phyloP scores from a whole-genome alignment of 805 yeast species.

The Saturnispora galanensis region DNA sequence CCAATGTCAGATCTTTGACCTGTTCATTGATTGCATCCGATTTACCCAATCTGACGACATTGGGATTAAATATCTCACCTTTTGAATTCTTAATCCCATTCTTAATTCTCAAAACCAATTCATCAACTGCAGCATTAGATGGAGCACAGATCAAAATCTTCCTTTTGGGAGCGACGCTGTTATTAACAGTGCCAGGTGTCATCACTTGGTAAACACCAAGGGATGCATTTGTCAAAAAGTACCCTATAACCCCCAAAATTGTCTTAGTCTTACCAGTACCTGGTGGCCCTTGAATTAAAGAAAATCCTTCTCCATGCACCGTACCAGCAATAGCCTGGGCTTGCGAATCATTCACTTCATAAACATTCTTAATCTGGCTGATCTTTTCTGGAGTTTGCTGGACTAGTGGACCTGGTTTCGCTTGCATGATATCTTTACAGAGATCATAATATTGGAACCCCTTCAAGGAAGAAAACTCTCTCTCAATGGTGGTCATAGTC shows the following conservation, averaged over 20 bases:
- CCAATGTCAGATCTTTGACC: conserved; percentile 75
- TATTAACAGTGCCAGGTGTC: conserved; percentile 9
- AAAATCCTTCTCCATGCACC: conserved; percentile 59
- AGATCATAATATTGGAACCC: conserved; percentile 80
- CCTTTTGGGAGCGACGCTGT: conserved; percentile 21
- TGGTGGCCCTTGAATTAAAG: conserved; percentile 96
- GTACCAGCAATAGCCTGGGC: conserved; percentile 82
- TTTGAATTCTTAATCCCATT: conserved; percentile 52
- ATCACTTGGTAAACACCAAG: conserved; percentile 9
- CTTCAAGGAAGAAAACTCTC: conserved; percentile 78
- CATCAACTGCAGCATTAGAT: conserved; percentile 98
- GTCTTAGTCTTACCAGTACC: conserved; percentile 99
- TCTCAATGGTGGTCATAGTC: conserved; percentile 85
- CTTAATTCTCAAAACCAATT: conserved; percentile 72
- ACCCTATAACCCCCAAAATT: conserved; percentile 82
- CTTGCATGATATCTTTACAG: conserved; percentile 53
- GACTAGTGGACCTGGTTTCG: conserved; percentile 43
- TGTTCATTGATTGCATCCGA: conserved; percentile 78
- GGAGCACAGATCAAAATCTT: conserved; percentile 92
- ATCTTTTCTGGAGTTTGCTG: conserved; percentile 31
- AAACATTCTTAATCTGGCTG: conserved; percentile 34
- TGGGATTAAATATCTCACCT: conserved; percentile 49
- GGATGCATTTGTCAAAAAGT: conserved; percentile 39
- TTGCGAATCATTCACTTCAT: conserved; percentile 75
- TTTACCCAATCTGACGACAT: conserved; percentile 79